Conservation (phyloP, 1,284 basidiomycete genomes). For the Meira miltonrushii region DNA sequence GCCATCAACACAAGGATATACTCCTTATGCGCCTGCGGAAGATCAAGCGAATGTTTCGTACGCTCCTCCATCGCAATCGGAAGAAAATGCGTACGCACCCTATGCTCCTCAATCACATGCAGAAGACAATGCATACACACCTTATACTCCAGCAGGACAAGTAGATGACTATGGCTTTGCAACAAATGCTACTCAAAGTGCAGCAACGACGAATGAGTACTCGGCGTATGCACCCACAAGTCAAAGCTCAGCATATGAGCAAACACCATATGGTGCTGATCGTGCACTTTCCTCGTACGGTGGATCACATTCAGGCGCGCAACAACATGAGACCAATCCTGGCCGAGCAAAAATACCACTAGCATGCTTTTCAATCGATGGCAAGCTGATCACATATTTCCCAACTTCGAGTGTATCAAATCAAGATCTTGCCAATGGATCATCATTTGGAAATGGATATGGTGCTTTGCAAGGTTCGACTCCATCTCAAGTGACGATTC, state of each 20-base stretch:
- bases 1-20: background rate
- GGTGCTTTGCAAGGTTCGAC: background rate
- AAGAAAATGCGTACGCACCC: too few species aligned
- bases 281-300: background rate
- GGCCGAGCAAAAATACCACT: slow-evolving; percentile 34
- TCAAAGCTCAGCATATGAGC: too few species aligned
- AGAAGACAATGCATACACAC: too few species aligned
- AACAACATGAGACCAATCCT: slow-evolving; percentile 1
- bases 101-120: too few species aligned
- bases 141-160: too few species aligned
- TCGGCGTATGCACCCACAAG: too few species aligned
- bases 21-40: background rate
- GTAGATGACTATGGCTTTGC: too few species aligned
- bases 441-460: slow-evolving; percentile 13
- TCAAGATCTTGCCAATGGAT: slow-evolving; percentile 27
- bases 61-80: too few species aligned
- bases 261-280: too few species aligned
- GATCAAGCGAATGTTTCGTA: too few species aligned
- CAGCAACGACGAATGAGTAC: too few species aligned
- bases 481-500: slow-evolving; percentile 27
- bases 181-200: too few species aligned
- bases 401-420: slow-evolving; percentile 16
- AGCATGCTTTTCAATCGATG: slow-evolving; percentile 45
- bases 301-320: background rate
- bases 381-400: slow-evolving; percentile 45